phyloP scores from a whole-genome alignment of 305 asterid genomes.

The Rubia occidens region DNA sequence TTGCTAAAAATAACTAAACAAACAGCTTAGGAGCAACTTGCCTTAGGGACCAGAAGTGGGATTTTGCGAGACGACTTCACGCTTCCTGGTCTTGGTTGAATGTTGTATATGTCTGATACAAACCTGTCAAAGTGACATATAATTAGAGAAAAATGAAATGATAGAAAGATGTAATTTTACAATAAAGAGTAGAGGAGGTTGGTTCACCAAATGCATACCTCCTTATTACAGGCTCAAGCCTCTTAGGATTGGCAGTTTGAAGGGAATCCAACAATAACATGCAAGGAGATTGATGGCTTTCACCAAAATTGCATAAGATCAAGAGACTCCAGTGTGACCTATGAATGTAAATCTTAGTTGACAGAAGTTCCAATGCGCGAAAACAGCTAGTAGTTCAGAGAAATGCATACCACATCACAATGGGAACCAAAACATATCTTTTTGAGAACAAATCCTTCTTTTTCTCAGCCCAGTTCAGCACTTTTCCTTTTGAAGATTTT shows the following conservation, averaged over 20 bases:
- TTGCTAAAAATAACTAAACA: neutral
- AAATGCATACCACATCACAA: slow-evolving; percentile 22
- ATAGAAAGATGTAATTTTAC: neutral
- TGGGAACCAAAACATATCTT: slow-evolving; percentile 38
- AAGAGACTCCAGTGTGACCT: slow-evolving; percentile 60
- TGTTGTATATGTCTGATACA: slow-evolving; percentile 25
- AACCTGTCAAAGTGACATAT: slow-evolving; percentile 22
- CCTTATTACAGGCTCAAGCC: slow-evolving; percentile 45
- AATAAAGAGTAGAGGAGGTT: neutral
- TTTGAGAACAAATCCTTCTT: slow-evolving; percentile 28
- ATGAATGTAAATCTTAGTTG: slow-evolving; percentile 9
- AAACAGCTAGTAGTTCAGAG: neutral
- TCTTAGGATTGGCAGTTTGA: slow-evolving; percentile 30
- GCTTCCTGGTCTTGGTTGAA: slow-evolving; percentile 24
- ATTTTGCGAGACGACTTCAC: slow-evolving; percentile 19
- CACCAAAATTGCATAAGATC: slow-evolving; percentile 46
- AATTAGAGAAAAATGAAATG: slow-evolving; percentile 3
- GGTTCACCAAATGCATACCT: slow-evolving; percentile 25
- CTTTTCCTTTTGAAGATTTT: slow-evolving; percentile 12
- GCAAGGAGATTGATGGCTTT: slow-evolving; percentile 36
- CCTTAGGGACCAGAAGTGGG: slow-evolving; percentile 42
- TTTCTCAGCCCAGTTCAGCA: slow-evolving; percentile 37
- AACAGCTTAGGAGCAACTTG: slow-evolving; percentile 11
- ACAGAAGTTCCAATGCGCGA: neutral
- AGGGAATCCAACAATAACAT: slow-evolving; percentile 60